Conservation (phyloP, 2,329 filamentous ascomycete species). For the Zasmidium angulare region DNA sequence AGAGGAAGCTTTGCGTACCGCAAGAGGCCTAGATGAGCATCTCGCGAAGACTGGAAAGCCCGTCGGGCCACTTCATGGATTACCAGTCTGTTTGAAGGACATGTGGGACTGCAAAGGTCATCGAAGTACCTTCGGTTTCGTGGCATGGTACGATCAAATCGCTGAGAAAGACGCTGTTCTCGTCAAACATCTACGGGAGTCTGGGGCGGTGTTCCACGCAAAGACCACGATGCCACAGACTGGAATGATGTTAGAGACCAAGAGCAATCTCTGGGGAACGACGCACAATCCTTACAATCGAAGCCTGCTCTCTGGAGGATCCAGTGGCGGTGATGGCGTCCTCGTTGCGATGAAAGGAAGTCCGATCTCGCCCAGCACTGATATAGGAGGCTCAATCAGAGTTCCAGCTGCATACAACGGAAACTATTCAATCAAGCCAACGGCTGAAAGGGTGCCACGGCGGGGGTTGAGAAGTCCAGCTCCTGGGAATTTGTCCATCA, state of each 20-base stretch:
- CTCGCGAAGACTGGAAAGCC: constrained; percentile 1
- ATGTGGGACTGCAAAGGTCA: neutral
- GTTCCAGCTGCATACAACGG: constrained; percentile 77
- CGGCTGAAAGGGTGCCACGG: constrained; percentile 45
- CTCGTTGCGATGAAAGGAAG: constrained; percentile 58
- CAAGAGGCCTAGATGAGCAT: constrained; percentile 1
- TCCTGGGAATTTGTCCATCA: neutral
- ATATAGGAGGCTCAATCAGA: constrained; percentile 62
- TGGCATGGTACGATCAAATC: neutral
- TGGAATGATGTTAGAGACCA: neutral
- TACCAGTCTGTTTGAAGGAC: constrained; percentile 5
- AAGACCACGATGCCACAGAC: constrained; percentile 1
- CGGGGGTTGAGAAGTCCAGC: neutral
- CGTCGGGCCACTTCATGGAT: constrained; percentile 2
- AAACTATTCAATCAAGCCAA: constrained; percentile 35
- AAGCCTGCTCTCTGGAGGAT: constrained; percentile 2
- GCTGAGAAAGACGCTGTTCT: neutral
- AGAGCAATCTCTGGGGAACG: neutral
- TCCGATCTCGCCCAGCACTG: constrained; percentile 62
- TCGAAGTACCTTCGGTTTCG: neutral
- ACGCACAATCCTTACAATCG: constrained; percentile 4
- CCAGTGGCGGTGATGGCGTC: constrained; percentile 56
- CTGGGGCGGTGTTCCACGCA: constrained; percentile 3
- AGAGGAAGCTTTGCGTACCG: constrained; percentile 1
- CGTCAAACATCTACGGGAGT: neutral